These are phyloP conservation scores for Hypoxylon fuscum DNA, from an alignment of 495 filamentous ascomycete genomes.

Conservation along the genomic window DNA sequence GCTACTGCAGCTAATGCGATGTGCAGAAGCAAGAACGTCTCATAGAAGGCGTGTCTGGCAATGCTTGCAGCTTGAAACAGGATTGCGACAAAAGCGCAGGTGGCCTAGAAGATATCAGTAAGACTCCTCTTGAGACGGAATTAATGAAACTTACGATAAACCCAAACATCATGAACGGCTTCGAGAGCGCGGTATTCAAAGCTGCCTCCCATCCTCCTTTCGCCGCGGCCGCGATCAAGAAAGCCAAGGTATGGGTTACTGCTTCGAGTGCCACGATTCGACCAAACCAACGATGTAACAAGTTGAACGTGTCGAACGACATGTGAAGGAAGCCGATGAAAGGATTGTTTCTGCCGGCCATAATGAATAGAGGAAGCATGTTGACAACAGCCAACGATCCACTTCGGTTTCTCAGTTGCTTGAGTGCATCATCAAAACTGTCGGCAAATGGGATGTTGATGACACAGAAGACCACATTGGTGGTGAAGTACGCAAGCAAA, in stretches of 20 bases:
- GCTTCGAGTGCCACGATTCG: slow-evolving; percentile 83
- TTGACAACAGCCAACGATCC: slow-evolving; percentile 86
- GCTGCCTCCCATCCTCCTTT: slow-evolving; percentile 58
- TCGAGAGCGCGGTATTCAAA: slow-evolving; percentile 45
- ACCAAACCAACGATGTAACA: slow-evolving; percentile 94
- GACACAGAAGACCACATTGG: slow-evolving; percentile 82
- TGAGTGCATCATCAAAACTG: slow-evolving; percentile 53
- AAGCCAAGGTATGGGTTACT: slow-evolving; percentile 76
- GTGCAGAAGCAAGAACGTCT: slow-evolving; percentile 83
- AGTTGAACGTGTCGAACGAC: slow-evolving; percentile 96
- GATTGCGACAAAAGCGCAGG: slow-evolving; percentile 69
- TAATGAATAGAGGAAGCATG: slow-evolving; percentile 88
- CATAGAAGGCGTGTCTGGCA: slow-evolving; percentile 89
- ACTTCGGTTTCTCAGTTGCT: slow-evolving; percentile 78
- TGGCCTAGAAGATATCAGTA: slow-evolving; percentile 54
- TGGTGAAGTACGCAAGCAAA: slow-evolving; percentile 73
- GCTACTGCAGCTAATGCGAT: slow-evolving; percentile 71
- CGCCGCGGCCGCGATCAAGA: slow-evolving; percentile 60
- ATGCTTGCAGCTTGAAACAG: slow-evolving; percentile 76
- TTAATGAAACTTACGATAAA: slow-evolving; percentile 60
- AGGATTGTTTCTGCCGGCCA: slow-evolving; percentile 92
- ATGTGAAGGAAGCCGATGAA: slow-evolving; percentile 83
- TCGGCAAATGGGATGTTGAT: slow-evolving; percentile 75
- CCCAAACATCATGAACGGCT: slow-evolving; percentile 57
- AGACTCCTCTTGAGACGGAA: background rate